Evolutionary conservation across 805 yeast species (phyloP).

Genomic region (Candida tallmaniae): DNA sequence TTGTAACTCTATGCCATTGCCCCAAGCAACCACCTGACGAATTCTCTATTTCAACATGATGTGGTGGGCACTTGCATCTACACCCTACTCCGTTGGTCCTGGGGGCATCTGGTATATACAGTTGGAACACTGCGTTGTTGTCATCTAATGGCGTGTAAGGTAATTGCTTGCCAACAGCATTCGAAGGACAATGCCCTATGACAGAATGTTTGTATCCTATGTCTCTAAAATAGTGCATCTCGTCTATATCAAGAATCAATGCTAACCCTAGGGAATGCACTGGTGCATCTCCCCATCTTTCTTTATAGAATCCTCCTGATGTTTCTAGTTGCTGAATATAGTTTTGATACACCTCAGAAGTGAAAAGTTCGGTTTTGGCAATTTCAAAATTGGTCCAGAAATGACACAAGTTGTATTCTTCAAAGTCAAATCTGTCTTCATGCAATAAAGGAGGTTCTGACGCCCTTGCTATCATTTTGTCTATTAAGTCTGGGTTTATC

Average conservation of each 20-base stretch:
- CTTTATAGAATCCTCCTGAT: conserved; percentile 80
- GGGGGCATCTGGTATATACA: conserved; percentile 27
- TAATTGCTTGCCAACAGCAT: conserved; percentile 47
- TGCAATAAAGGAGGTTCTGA: conserved; percentile 21
- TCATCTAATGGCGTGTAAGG: conserved; percentile 33
- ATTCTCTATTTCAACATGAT: conserved; percentile 52
- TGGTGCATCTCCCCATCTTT: conserved; percentile 98
- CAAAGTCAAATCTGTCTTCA: conserved; percentile 60
- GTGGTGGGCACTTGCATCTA: conserved; percentile 71
- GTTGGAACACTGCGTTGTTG: conserved; percentile 18
- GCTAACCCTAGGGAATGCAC: conserved; percentile 86
- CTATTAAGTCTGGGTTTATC: conserved; percentile 25
- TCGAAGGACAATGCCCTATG: conserved; percentile 77
- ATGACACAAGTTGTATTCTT: conserved; percentile 75
- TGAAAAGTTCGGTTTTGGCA: conserved; percentile 74
- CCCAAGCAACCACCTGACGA: conserved; percentile 47
- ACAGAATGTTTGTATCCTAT: conserved; percentile 85
- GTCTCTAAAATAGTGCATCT: conserved; percentile 88
- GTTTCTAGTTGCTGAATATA: conserved; percentile 68
- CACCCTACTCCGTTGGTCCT: conserved; percentile 65
- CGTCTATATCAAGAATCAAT: conserved; percentile 60
- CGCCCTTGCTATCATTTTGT: conserved; percentile 35
- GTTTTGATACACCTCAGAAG: conserved; percentile 55
- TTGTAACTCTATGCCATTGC: conserved; percentile 43
- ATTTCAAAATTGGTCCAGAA: conserved; percentile 95